Conservation (phyloP, 1,284 basidiomycete species). For the Wolfiporia cocos region DNA sequence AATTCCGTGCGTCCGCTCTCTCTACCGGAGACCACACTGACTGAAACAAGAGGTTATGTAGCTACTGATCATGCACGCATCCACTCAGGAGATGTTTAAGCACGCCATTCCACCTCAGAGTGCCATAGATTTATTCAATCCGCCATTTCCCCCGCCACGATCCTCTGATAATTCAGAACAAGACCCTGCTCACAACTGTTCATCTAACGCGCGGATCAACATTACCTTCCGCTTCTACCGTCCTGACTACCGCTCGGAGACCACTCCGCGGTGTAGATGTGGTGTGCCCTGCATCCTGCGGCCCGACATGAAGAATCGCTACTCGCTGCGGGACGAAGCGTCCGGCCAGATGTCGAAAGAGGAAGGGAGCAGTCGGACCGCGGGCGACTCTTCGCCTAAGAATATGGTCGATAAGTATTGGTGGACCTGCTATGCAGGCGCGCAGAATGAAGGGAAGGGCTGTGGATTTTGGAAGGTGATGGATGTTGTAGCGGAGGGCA, state of each 20-base stretch:
- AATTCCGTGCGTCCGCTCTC: slow-evolving; percentile 57
- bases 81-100: slow-evolving; percentile 87
- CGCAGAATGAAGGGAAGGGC: slow-evolving; percentile 79
- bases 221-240: slow-evolving; percentile 88
- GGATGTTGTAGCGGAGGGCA: slow-evolving; percentile 69
- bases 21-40: too few relatives aligned
- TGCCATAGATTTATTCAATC: slow-evolving; percentile 72
- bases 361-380: not conserved
- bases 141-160: slow-evolving; percentile 42
- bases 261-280: slow-evolving; percentile 74
- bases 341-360: not conserved
- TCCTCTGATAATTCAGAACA: slow-evolving; percentile 10
- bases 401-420: slow-evolving; percentile 61
- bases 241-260: slow-evolving; percentile 74
- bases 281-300: slow-evolving; percentile 70
- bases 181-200: slow-evolving; percentile 4
- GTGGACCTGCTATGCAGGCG: slow-evolving; percentile 84
- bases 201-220: slow-evolving; percentile 76
- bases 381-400: slow-evolving; percentile 19
- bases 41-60: too few relatives aligned
- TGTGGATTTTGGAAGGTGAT: slow-evolving; percentile 80
- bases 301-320: slow-evolving; percentile 73
- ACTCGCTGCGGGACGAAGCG: slow-evolving; percentile 12
- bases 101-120: slow-evolving; percentile 74
- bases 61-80: slow-evolving; percentile 90